These are phyloP conservation scores for Fusarium brevicatenulatum DNA, from an alignment of 2,329 filamentous ascomycete genomes.

Conservation along the genomic window DNA sequence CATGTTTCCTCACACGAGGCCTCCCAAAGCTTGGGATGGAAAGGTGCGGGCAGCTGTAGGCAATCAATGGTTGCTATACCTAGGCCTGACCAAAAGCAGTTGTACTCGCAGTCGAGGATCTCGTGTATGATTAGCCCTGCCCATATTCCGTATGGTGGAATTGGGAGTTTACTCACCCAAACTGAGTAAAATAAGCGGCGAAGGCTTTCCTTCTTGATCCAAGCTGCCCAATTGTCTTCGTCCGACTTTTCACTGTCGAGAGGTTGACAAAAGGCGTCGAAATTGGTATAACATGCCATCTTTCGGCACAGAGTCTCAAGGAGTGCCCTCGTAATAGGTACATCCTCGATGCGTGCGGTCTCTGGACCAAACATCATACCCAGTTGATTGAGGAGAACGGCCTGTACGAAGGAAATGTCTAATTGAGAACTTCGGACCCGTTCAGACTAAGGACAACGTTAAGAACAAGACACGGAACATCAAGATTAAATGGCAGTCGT, in stretches of 20 bases:
- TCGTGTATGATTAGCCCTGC: not conserved
- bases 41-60: not conserved
- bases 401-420: not conserved
- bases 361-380: not conserved
- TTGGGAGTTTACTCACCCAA: not conserved
- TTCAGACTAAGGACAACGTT: not conserved
- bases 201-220: not conserved
- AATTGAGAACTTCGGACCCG: not conserved
- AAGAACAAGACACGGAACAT: not conserved
- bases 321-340: not conserved
- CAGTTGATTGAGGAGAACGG: not conserved
- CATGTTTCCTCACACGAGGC: not conserved
- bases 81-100: not conserved
- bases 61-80: not conserved
- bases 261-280: not conserved
- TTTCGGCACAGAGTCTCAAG: not conserved
- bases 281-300: not conserved
- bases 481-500: accelerated
- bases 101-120: not conserved
- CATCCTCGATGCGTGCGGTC: not conserved
- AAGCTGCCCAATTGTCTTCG: not conserved
- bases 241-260: not conserved
- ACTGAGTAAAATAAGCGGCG: not conserved
- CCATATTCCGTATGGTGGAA: too few relatives aligned
- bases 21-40: not conserved